Evolutionary conservation across 2,329 filamentous ascomycete species (phyloP).

Genomic region (Drechslerella dactyloides): DNA sequence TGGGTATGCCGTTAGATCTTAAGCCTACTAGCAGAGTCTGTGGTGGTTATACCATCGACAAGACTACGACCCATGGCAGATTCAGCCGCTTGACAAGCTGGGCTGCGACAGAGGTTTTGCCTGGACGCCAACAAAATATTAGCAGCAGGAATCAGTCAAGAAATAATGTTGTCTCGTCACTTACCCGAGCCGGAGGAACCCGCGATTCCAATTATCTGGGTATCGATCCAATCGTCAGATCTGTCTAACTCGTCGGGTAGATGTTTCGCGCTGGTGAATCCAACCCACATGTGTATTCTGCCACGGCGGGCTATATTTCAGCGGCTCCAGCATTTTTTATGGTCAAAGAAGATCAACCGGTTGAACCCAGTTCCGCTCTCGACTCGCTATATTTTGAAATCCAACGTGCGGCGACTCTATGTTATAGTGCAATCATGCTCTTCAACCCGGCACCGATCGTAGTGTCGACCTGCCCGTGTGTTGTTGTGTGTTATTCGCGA

Average conservation of each 20-base stretch:
- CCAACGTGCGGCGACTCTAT: no score
- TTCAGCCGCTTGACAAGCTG: slow-evolving; percentile 89
- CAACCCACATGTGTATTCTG: slow-evolving; percentile 73
- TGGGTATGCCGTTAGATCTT: slow-evolving; percentile 57
- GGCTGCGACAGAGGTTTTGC: slow-evolving; percentile 91
- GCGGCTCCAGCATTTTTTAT: slow-evolving; percentile 62
- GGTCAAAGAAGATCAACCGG: neutral
- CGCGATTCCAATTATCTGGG: slow-evolving; percentile 84
- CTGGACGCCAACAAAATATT: slow-evolving; percentile 50
- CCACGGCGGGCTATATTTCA: slow-evolving; percentile 81
- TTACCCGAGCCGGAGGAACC: slow-evolving; percentile 83
- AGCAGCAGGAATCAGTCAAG: no score
- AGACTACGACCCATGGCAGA: slow-evolving; percentile 95
- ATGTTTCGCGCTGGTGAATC: neutral
- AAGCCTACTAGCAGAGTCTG: slow-evolving; percentile 1
- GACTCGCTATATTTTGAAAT: no score
- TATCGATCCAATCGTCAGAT: neutral
- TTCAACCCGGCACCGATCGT: no score
- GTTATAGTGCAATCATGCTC: no score
- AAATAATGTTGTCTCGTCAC: slow-evolving; percentile 1
- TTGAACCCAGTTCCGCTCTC: neutral
- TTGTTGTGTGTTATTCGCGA: no score
- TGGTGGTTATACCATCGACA: slow-evolving; percentile 79
- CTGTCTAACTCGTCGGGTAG: slow-evolving; percentile 2
- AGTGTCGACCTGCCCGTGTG: no score